Conservation (phyloP, 2,329 filamentous ascomycete genomes). For the Talaromyces sp. region DNA sequence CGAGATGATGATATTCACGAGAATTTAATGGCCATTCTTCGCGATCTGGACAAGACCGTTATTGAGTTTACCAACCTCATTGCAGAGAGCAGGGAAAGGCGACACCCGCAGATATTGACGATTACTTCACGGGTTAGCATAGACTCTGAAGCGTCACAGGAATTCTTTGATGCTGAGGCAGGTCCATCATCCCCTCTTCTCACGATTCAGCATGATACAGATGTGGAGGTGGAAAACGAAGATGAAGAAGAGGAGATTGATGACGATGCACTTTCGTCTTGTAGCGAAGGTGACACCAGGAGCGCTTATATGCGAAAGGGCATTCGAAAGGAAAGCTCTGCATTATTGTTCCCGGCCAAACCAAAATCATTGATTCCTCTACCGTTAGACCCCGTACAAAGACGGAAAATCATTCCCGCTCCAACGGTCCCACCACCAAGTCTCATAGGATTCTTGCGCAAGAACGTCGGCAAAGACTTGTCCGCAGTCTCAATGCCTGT, state of each 20-base stretch:
- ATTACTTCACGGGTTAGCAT: conserved; percentile 65
- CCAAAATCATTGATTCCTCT: conserved; percentile 76
- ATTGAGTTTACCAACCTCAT: conserved; percentile 77
- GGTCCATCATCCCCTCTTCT: conserved; percentile 64
- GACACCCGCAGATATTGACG: conserved; percentile 57
- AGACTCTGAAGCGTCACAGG: conserved; percentile 77
- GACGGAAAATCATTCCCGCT: conserved; percentile 68
- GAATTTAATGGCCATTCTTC: conserved; percentile 77
- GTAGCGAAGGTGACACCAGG: conserved; percentile 56
- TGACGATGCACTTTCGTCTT: conserved; percentile 61
- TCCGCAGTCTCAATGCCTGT: conserved; percentile 98
- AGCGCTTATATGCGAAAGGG: conserved; percentile 41
- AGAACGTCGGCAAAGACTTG: conserved; percentile 96
- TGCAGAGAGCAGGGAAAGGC: conserved; percentile 73
- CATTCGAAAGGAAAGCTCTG: conserved; percentile 36
- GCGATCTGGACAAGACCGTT: conserved; percentile 80
- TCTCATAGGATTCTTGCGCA: conserved; percentile 88
- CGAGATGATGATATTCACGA: conserved; percentile 71
- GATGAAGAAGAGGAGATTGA: conserved; percentile 53
- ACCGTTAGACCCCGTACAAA: conserved; percentile 65
- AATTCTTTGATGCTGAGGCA: conserved; percentile 91
- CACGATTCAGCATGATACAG: conserved; percentile 70
- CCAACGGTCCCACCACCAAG: conserved; percentile 81
- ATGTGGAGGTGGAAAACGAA: conserved; percentile 65
- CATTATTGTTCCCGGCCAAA: conserved; percentile 67